Conservation (phyloP, 495 filamentous ascomycete species). For the Xylaria grammica region DNA sequence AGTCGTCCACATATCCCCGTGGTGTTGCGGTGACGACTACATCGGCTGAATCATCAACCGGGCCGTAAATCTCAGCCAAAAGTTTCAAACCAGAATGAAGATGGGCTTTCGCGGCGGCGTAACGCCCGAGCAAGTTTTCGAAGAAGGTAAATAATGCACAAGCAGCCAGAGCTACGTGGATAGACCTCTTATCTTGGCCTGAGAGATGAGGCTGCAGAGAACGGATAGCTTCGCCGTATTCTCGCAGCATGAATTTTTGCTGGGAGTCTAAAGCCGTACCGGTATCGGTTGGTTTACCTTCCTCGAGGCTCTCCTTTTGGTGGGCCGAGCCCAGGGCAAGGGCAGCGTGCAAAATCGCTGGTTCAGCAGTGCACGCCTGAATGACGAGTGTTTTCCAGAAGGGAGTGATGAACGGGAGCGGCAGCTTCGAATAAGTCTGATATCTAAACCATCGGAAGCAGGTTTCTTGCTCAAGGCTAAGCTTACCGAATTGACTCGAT, state of each 20-base stretch:
- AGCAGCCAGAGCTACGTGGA: conserved; percentile 55
- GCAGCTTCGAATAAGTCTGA: conserved; percentile 48
- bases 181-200: conserved; percentile 27
- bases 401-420: conserved; percentile 47
- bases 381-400: conserved; percentile 57
- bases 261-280: conserved; percentile 29
- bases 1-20: conserved; percentile 40
- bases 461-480: conserved; percentile 31
- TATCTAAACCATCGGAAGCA: conserved; percentile 51
- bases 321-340: conserved; percentile 55
- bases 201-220: conserved; percentile 42
- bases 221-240: conserved; percentile 53
- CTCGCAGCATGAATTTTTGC: conserved; percentile 45
- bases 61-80: conserved; percentile 21
- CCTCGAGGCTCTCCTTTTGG: conserved; percentile 31
- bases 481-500: conserved; percentile 20
- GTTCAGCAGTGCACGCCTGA: conserved; percentile 50
- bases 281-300: not conserved
- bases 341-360: conserved; percentile 57
- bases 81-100: conserved; percentile 50
- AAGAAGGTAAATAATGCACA: conserved; percentile 63
- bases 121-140: conserved; percentile 59
- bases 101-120: conserved; percentile 48
- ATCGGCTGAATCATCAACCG: not conserved
- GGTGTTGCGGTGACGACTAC: not conserved